These are phyloP conservation scores for Radiomyces spectabilis DNA, from an alignment of 192 early-diverging fungal species.

Conservation along the genomic window DNA sequence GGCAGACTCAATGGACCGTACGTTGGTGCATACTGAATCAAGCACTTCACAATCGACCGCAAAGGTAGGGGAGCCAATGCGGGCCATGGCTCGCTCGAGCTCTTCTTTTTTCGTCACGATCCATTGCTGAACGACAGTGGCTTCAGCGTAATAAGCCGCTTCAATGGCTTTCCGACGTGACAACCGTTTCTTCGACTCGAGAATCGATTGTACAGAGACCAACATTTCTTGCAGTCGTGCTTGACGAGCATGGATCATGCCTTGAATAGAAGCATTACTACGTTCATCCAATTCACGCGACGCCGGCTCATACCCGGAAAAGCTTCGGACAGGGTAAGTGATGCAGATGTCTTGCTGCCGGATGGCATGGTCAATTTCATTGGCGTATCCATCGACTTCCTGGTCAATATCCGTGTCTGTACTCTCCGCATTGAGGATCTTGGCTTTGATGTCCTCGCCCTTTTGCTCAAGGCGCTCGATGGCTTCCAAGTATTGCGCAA, in stretches of 20 bases:
- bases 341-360: not conserved
- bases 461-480: not conserved
- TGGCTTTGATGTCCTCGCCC: not conserved
- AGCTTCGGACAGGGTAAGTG: constrained; percentile 2
- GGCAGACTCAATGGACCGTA: no score
- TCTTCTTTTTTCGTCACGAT: not conserved
- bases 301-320: not conserved
- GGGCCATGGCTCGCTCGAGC: not conserved
- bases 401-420: not conserved
- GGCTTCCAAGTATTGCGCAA: not conserved
- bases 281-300: not conserved
- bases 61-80: not conserved
- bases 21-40: no score
- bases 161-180: constrained; percentile 14
- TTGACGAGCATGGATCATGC: constrained; percentile 2
- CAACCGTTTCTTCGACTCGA: constrained; percentile 13
- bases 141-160: constrained; percentile 9
- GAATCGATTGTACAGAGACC: constrained; percentile 8
- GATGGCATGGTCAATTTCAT: not conserved
- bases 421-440: not conserved
- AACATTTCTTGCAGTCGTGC: constrained; percentile 9
- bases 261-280: constrained; percentile 5
- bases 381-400: not conserved
- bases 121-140: constrained; percentile 9
- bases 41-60: not conserved